phyloP scores from a whole-genome alignment of 2,329 filamentous ascomycete genomes.

The Colletotrichum aenigma region DNA sequence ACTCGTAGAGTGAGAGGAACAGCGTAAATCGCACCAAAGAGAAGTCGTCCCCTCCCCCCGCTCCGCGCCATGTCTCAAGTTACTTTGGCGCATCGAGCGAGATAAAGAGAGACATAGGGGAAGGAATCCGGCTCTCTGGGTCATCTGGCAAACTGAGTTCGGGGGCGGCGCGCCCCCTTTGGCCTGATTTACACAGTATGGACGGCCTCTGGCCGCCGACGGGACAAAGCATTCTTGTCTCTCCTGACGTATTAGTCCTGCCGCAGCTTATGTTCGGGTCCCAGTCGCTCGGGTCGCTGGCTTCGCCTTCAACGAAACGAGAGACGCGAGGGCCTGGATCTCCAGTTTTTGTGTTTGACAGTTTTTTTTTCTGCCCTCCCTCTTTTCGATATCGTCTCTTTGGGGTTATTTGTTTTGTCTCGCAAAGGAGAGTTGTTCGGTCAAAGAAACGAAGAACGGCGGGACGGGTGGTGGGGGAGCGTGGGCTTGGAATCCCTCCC shows the following conservation, averaged over 20 bases:
- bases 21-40: background rate
- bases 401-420: constrained; percentile 7
- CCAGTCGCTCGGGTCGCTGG: constrained; percentile 4
- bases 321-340: background rate
- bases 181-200: background rate
- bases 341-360: background rate
- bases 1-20: background rate
- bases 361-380: background rate
- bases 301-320: background rate
- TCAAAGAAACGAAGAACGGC: constrained; percentile 1
- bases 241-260: constrained; percentile 14
- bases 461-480: background rate
- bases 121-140: constrained; percentile 7
- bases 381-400: background rate
- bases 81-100: background rate
- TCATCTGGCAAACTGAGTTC: background rate
- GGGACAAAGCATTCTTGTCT: constrained; percentile 17
- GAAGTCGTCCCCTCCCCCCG: background rate
- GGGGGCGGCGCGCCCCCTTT: background rate
- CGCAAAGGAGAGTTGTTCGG: background rate
- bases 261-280: constrained; percentile 1
- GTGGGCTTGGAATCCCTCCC: background rate
- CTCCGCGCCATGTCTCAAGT: constrained; percentile 16
- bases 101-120: background rate
- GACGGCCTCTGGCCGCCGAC: background rate